phyloP scores from a whole-genome alignment of 441 rosid genomes.

The Arabidopsis hybrid region DNA sequence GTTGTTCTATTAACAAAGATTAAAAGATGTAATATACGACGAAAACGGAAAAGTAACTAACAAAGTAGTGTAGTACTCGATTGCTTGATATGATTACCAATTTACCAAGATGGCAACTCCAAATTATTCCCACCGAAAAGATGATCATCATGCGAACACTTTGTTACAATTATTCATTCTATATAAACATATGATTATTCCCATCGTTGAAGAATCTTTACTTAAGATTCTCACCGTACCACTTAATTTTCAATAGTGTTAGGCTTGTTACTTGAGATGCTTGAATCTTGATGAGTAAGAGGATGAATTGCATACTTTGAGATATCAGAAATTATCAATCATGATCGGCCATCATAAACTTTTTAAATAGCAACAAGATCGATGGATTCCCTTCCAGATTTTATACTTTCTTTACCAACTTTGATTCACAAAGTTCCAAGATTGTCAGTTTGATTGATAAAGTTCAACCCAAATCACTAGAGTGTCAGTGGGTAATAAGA shows the following conservation, averaged over 20 bases:
- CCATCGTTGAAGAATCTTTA: not conserved
- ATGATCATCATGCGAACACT: slow-evolving; percentile 9
- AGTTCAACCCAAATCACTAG: not conserved
- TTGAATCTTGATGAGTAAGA: no score
- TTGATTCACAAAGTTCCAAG: slow-evolving; percentile 14
- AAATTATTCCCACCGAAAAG: slow-evolving; percentile 19
- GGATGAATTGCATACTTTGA: not conserved
- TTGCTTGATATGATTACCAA: slow-evolving; percentile 21
- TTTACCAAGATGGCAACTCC: slow-evolving; percentile 24
- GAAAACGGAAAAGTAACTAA: not conserved
- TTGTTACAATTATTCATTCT: not conserved
- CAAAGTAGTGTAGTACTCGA: slow-evolving; percentile 14
- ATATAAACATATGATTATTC: not conserved
- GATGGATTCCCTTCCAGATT: not conserved
- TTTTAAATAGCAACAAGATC: not conserved
- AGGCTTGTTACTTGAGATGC: not conserved
- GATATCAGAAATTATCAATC: not conserved
- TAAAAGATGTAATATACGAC: slow-evolving; percentile 18
- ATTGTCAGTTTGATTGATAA: slow-evolving; percentile 16
- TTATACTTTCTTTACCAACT: slow-evolving; percentile 9
- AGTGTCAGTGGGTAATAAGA: slow-evolving; percentile 32
- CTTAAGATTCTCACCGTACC: slow-evolving; percentile 10
- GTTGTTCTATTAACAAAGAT: not conserved
- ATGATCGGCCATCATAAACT: not conserved
- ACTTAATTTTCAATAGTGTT: not conserved